Percentiles rank a stretch among this genome's conserved stretches.
These are phyloP conservation scores for Ballota nigra DNA, from an alignment of 257 asterid genomes.

Conservation along the genomic window DNA sequence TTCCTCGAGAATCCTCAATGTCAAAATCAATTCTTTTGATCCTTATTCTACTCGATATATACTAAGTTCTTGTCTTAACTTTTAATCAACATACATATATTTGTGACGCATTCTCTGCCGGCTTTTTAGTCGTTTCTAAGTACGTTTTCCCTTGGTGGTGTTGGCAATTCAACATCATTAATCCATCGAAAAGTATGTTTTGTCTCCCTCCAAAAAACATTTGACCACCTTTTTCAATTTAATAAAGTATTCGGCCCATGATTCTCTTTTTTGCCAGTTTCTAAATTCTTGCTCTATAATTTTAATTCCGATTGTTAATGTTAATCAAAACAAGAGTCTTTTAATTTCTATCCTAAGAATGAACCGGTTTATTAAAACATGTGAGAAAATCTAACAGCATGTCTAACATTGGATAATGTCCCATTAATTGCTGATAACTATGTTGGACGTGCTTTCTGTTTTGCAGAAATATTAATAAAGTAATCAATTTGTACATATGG, in stretches of 20 bases:
- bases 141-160: constrained; percentile 6
- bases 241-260: constrained; percentile 17
- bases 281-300: not conserved
- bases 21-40: no score
- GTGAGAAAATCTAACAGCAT: not conserved
- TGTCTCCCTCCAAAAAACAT: constrained; percentile 19
- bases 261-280: not conserved
- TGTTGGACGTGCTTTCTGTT: constrained; percentile 20
- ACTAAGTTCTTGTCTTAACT: constrained; percentile 13
- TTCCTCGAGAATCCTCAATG: no score
- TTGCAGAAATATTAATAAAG: not conserved
- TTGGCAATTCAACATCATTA: constrained; percentile 17
- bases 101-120: not conserved
- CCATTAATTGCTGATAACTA: constrained; percentile 4
- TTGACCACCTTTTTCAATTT: constrained; percentile 2
- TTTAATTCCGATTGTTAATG: not conserved
- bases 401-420: constrained; percentile 10
- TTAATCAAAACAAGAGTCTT: not conserved
- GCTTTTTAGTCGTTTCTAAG: not conserved
- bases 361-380: not conserved
- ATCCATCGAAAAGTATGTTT: constrained; percentile 20
- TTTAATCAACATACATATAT: constrained; percentile 1
- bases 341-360: not conserved
- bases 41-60: no score
- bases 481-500: not conserved